phyloP scores from a whole-genome alignment of 306 rosid genomes.

The Sechiopsis laciniata region DNA sequence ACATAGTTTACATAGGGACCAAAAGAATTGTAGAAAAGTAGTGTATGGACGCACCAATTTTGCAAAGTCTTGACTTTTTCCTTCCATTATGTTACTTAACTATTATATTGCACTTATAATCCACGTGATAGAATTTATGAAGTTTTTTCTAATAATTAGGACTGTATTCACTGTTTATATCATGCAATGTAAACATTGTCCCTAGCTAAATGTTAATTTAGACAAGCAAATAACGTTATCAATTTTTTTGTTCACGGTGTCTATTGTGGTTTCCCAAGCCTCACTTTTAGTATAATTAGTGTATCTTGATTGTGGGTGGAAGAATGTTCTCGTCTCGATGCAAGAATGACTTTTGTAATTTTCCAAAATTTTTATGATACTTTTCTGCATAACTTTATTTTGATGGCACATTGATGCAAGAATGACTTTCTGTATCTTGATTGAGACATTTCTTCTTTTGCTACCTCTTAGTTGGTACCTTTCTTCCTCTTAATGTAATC shows the following conservation, averaged over 20 bases:
- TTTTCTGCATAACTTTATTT: neutral
- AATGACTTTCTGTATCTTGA: no score
- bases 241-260: neutral
- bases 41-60: neutral
- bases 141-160: neutral
- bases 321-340: neutral
- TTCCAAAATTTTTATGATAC: neutral
- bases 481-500: neutral
- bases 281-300: neutral
- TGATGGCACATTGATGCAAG: constrained; percentile 1
- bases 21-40: neutral
- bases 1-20: neutral
- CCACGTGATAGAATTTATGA: neutral
- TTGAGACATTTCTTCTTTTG: neutral
- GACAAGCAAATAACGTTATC: neutral
- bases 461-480: neutral
- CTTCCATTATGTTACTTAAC: neutral
- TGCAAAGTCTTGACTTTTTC: neutral
- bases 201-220: neutral
- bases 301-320: constrained; percentile 5
- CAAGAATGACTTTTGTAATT: neutral
- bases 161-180: neutral
- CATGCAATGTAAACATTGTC: neutral
- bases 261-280: neutral
- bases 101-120: neutral